Base-by-base conservation (phyloP, 441 rosid species). In the Biscutella laevigata region DNA sequence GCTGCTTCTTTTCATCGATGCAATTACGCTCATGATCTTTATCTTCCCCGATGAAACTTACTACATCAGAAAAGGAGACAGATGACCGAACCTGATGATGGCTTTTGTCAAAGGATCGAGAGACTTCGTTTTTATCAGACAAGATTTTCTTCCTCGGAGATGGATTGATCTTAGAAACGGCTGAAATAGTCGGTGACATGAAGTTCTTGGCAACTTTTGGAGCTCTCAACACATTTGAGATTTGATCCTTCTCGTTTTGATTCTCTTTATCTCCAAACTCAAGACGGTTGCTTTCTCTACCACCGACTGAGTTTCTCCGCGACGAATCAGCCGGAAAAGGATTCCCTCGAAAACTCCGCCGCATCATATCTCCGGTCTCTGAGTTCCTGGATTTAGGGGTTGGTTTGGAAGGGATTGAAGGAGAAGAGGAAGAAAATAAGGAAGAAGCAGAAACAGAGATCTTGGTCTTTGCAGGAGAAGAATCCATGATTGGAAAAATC, bases 151-250 rank as follows among this genome's bases (percentile, higher is more conserved):
- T 91, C 74, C 78, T 85, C 6, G 89, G 94, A 2, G 96, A 85
- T 33, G 90, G 54, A 53, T 64, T 71, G 60, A 83, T 48, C 75
- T 83, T 87, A 1, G 96, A 87, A 41, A 77, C 83, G 0, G 96
- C 94, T 39, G 95, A 85, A 25, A 85, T 84, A 1, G 95, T 88
- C 1, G 94, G 95, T 13, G 94, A 85, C 96, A 87, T 91, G 71
- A 91, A 91, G 59, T 87, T 71, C 75, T 80, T 87, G 7, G 70
- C 36, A 38, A 75, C 61, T 63, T 70, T 84, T 4, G 67, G 55
- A 8, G 74, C 77, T 43, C 66, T 77, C 5, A 42, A 59, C 2
- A 57, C 42, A 64, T 75, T 78, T 15, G 42, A 16, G 54, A 38
- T 42, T 12, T 29, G 72, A 41, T 56, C 78, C 38, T 76, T 67